phyloP scores from a whole-genome alignment of 768 basidiomycete genomes.

The Amanita pallidorosea region DNA sequence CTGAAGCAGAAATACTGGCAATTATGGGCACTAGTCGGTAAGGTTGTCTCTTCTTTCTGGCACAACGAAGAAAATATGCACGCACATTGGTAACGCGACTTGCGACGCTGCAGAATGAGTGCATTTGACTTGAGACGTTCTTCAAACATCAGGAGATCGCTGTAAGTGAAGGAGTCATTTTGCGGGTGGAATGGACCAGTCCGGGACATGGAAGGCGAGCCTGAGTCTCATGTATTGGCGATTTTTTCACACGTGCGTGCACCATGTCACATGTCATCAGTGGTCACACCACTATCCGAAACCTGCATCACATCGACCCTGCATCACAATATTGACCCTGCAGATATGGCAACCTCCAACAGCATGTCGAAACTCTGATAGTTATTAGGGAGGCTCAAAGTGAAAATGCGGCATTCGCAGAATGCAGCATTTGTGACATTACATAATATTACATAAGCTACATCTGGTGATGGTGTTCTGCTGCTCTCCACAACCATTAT shows the following conservation, averaged over 20 bases:
- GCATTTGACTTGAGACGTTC: constrained; percentile 95
- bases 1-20: constrained; percentile 64
- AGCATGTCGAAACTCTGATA: too few relatives aligned
- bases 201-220: constrained; percentile 16
- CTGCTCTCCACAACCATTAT: too few relatives aligned
- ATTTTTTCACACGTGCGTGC: constrained; percentile 1
- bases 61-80: constrained; percentile 13
- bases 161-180: constrained; percentile 70
- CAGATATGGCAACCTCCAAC: too few relatives aligned
- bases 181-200: constrained; percentile 36
- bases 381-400: too few relatives aligned
- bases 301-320: too few relatives aligned
- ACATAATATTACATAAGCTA: too few relatives aligned
- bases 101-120: constrained; percentile 65
- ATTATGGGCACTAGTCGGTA: constrained; percentile 8
- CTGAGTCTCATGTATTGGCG: not conserved
- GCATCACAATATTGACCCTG: too few relatives aligned
- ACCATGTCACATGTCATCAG: too few relatives aligned
- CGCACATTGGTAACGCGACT: constrained; percentile 75
- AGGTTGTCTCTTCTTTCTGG: constrained; percentile 5
- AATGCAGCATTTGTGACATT: too few relatives aligned
- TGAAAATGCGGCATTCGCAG: too few relatives aligned
- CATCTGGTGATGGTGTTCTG: too few relatives aligned
- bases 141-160: constrained; percentile 88
- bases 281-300: too few relatives aligned